Evolutionary conservation across 75 land plant species (phyloP), one percentile per base, ranked within the genome.

Genomic region (Pinus taeda): DNA sequence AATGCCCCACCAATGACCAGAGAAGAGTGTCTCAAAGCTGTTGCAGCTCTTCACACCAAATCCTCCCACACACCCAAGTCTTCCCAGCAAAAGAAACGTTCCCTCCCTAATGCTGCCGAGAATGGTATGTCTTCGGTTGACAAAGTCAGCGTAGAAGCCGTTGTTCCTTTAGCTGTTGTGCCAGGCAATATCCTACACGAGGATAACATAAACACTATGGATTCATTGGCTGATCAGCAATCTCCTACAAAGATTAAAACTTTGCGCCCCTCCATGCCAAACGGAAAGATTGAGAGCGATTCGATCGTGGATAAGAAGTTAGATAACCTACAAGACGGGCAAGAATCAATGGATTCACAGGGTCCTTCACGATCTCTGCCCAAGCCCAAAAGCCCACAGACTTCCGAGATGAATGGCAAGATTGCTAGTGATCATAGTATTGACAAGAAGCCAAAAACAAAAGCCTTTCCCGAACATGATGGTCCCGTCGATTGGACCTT

Each of bases 21-120:
- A 60, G 83, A 81, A 61, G 82, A 84, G 64, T 61, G 77, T 53
- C 20, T 37, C 14, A 17, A 59, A 72, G 59, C 17, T 24, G n/a
- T 63, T 67, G 79, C 78, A 26, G 6, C 11, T 45, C 71, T 18
- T 45, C 12, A n/a, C 2, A 24, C 21, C 20, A 8, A 24, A 62
- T 42, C 49, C 24, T 39, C 37, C 11, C 39, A 67, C 11, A 20
- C 49, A 1, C n/a, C 71, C 53, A 18, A 2, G n/a, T 20, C 53
- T 42, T 42, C 2, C 22, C 22, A 39, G 12, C 53, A 42, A 69
- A 36, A 42, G 42, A 37, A 65, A 65, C 13, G 4, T 49, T 11
- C 20, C n/a, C 22, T 8, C 21, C n/a, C 12, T 15, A n/a, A 69
- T 37, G 42, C 71, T 69, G 71, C 5, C 0, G 4, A 20, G 71